phyloP scores from a whole-genome alignment of 768 basidiomycete species.

The Mycena alexandri region DNA sequence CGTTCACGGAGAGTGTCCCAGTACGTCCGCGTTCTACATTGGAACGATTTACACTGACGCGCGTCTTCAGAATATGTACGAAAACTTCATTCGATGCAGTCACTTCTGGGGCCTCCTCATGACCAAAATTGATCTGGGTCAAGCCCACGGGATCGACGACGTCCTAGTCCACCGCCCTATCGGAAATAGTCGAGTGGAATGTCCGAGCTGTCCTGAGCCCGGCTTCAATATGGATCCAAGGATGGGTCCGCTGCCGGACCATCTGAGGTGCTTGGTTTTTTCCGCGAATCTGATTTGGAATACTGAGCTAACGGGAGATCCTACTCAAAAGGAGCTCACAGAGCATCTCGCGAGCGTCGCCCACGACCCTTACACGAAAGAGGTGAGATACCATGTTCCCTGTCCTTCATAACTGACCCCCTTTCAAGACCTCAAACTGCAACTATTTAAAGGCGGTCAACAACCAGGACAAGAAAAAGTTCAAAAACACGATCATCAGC shows the following conservation, averaged over 20 bases:
- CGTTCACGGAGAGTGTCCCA: constrained; percentile 1
- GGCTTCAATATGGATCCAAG: constrained; percentile 28
- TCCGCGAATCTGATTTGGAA: not conserved
- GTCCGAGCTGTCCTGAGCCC: constrained; percentile 22
- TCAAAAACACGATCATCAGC: constrained; percentile 44
- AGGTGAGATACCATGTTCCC: too few species aligned
- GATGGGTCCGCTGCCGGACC: not conserved
- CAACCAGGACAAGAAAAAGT: constrained; percentile 44
- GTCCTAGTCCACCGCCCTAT: not conserved
- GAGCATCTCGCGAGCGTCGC: not conserved
- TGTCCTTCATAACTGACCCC: too few species aligned
- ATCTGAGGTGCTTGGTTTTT: constrained; percentile 9
- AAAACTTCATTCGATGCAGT: constrained; percentile 8
- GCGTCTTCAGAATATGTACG: constrained; percentile 8
- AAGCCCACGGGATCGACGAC: not conserved
- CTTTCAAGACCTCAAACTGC: constrained; percentile 40
- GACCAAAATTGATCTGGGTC: not conserved
- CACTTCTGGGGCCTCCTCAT: constrained; percentile 4
- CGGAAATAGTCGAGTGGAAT: not conserved
- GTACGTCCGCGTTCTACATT: not conserved
- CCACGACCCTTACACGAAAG: too few species aligned
- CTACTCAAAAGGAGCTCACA: not conserved
- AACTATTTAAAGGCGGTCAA: constrained; percentile 42
- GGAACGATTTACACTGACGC: too few species aligned
- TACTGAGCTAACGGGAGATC: not conserved